Conservation (phyloP, 1,284 basidiomycete species). For the Vanrija sp. region DNA sequence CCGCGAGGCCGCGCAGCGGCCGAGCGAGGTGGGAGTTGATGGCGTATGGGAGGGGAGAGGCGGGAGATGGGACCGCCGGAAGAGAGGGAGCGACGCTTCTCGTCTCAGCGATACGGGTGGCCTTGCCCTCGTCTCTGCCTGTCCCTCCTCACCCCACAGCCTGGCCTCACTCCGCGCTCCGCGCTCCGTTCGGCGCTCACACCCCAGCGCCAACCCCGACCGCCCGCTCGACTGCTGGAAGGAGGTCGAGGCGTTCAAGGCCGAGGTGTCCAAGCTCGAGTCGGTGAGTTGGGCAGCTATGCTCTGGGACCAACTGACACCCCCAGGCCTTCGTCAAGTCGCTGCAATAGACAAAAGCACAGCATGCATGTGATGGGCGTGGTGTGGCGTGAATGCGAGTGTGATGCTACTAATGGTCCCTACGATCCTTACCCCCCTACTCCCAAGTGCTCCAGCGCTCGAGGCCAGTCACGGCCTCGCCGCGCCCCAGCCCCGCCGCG, state of each 20-base stretch:
- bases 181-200: neutral
- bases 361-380: slow-evolving; percentile 3
- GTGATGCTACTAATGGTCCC: slow-evolving; percentile 1
- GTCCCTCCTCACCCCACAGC: neutral
- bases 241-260: slow-evolving; percentile 49
- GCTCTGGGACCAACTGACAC: neutral
- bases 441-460: slow-evolving; percentile 37
- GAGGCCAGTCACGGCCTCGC: slow-evolving; percentile 36
- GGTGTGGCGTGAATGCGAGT: neutral
- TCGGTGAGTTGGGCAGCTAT: slow-evolving; percentile 26
- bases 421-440: slow-evolving; percentile 3
- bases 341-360: slow-evolving; percentile 32
- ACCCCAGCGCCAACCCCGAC: slow-evolving; percentile 33
- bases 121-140: neutral
- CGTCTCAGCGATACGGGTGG: neutral
- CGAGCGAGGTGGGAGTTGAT: neutral
- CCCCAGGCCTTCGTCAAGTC: slow-evolving; percentile 41
- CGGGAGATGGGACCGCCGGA: neutral
- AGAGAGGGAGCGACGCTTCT: neutral
- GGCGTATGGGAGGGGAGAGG: neutral
- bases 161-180: neutral
- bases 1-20: neutral
- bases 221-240: slow-evolving; percentile 50
- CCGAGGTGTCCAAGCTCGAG: slow-evolving; percentile 47
- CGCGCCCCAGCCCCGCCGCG: slow-evolving; percentile 26